Evolutionary conservation across 306 rosid genomes (phyloP), one percentile per base, ranked within the genome.

Genomic region (Lithocarpus polystachyus): DNA sequence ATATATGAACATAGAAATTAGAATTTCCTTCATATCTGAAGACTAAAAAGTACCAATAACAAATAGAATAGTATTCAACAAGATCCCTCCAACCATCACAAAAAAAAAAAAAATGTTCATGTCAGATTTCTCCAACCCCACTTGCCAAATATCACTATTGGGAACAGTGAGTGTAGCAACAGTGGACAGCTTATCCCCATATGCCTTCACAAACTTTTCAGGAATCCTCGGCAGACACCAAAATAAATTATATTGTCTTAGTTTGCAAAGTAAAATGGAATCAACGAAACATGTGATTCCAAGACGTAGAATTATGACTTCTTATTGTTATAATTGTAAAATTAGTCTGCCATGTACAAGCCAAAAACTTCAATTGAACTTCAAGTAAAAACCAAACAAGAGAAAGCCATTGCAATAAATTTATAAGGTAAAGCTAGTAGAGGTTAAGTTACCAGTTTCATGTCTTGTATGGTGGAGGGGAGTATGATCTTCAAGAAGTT

Each of bases 101-200:
- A 76, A 82, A 77, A 40, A 22, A 76, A 82, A 77, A 40, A 68
- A 77, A 40, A 77, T 82, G 29, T 56, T 28, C 1, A 19, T 68
- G 23, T 64, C 2, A 52, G 22, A 15, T 64, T 52, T 64, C 56
- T 64, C 40, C 74, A 82, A 54, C 6, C 65, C 78, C 43, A 72
- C 69, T 71, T 54, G 31, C 85, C 81, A 82, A 26, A 65, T 35
- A 37, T 11, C 28, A 8, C 78, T 81, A 24, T 23, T 43, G 0
- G 85, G 81, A 56, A 82, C n/a, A 31, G 1, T 77, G 26, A 82
- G 56, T 5, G 56, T 37, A 19, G 37, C 56, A 19, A 2, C 24
- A n/a, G 53, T 8, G 8, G 81, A 64, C 19, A 82, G 57, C 28
- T 76, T 75, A 23, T 77, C 48, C 40, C 75, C 78, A 55, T 37